Evolutionary conservation across 352 stramenopile genomes (phyloP).

Genomic region (Globisporangium emineosum): DNA sequence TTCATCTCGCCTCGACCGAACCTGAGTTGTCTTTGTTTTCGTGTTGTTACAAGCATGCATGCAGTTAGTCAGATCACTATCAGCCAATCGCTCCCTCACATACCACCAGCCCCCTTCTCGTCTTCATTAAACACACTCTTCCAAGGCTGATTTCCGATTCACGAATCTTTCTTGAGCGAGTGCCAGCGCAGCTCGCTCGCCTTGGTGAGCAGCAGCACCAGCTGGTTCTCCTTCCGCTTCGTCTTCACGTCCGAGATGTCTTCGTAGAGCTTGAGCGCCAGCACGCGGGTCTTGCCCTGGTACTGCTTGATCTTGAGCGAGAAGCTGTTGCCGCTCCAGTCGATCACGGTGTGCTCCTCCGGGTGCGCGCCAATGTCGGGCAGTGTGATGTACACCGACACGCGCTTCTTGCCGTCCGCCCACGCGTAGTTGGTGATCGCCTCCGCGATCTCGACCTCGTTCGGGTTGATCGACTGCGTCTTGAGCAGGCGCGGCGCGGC

Average conservation of each 20-base stretch:
- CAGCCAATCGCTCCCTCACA: not conserved
- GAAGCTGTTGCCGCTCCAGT: slow-evolving; percentile 62
- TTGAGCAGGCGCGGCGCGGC: slow-evolving; percentile 74
- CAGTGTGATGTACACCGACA: slow-evolving; percentile 77
- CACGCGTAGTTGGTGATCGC: slow-evolving; percentile 79
- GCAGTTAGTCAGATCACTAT: slow-evolving; percentile 2
- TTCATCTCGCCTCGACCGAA: slow-evolving; percentile 1
- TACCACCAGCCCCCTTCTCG: not conserved
- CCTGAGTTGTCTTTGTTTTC: not conserved
- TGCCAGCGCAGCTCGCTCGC: slow-evolving; percentile 75
- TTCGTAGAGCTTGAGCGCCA: slow-evolving; percentile 76
- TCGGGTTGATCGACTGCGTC: slow-evolving; percentile 28
- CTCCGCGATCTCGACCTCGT: slow-evolving; percentile 39
- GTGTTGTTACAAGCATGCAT: not conserved
- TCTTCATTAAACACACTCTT: not conserved
- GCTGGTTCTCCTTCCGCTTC: slow-evolving; percentile 78
- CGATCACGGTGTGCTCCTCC: slow-evolving; percentile 60
- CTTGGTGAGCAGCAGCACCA: slow-evolving; percentile 77
- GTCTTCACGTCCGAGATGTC: slow-evolving; percentile 77
- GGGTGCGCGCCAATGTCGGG: slow-evolving; percentile 53
- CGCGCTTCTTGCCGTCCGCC: slow-evolving; percentile 76
- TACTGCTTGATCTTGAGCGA: slow-evolving; percentile 60
- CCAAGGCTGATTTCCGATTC: not conserved
- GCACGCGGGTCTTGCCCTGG: slow-evolving; percentile 67
- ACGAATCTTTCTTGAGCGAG: slow-evolving; percentile 83